A percentile compares a stretch with the other conserved stretches of the same genome.
Conservation (phyloP, 164 flowering plant species). For the Chloranthus sessilifolius region DNA sequence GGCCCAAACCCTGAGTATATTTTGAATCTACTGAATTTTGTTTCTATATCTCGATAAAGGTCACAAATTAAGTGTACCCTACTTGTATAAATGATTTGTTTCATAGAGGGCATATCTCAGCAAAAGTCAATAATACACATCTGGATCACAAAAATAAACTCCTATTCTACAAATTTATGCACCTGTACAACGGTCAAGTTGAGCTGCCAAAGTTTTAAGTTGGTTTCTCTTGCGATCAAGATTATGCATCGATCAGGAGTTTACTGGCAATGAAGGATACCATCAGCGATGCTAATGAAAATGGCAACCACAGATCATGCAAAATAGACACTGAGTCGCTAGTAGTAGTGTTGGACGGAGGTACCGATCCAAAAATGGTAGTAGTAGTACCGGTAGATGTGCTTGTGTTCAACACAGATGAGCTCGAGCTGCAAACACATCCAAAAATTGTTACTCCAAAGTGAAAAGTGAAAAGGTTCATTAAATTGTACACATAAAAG, state of each 20-base stretch:
- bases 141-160: not conserved
- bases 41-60: too few relatives aligned
- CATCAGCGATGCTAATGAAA: conserved; percentile 21
- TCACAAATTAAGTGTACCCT: too few relatives aligned
- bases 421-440: conserved; percentile 13
- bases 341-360: conserved; percentile 31
- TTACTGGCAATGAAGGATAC: conserved; percentile 14
- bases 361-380: conserved; percentile 33
- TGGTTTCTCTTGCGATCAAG: too few relatives aligned
- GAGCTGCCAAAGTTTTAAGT: too few relatives aligned
- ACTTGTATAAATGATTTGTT: too few relatives aligned
- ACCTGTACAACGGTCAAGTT: conserved; percentile 1
- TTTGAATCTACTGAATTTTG: too few relatives aligned
- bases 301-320: conserved; percentile 20
- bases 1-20: too few relatives aligned
- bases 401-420: conserved; percentile 36
- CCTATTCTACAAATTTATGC: conserved; percentile 2
- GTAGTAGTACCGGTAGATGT: conserved; percentile 31
- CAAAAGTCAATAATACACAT: not conserved
- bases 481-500: too few relatives aligned
- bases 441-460: not conserved
- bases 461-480: too few relatives aligned
- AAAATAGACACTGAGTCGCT: conserved; percentile 32
- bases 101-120: not conserved
- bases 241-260: not conserved